Evolutionary conservation across 78 protist species (phyloP).

Genomic region (Capsaspora owczarzaki): DNA sequence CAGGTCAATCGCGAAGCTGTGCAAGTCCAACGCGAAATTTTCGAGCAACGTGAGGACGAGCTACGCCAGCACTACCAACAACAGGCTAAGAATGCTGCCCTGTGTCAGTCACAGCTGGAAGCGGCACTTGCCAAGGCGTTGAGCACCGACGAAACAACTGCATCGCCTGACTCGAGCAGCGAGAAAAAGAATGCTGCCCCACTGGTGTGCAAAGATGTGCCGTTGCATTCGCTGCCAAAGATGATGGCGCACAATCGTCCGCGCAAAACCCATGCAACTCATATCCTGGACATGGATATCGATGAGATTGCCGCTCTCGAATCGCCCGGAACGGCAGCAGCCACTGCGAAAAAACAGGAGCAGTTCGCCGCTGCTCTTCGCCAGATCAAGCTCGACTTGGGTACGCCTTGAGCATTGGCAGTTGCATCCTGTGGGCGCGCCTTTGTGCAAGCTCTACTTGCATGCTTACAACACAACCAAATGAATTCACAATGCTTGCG

Average conservation of each 20-base stretch:
- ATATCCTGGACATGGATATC: background rate
- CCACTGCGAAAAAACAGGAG: no score
- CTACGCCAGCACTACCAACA: no score
- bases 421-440: background rate
- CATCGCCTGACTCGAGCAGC: no score
- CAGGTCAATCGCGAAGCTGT: background rate
- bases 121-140: no score
- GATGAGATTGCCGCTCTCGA: background rate
- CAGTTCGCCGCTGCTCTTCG: background rate
- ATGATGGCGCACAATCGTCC: background rate
- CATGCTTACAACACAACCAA: background rate
- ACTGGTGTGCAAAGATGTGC: no score
- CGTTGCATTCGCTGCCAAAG: background rate
- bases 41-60: background rate
- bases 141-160: no score
- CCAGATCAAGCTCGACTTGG: background rate
- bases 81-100: no score
- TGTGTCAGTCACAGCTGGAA: no score
- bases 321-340: no score
- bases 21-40: background rate
- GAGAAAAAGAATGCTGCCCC: no score
- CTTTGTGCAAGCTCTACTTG: background rate
- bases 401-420: background rate
- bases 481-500: background rate
- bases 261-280: background rate